These are phyloP conservation scores for Cryptomeria japonica DNA, from an alignment of 75 land plant genomes.

Conservation along the genomic window DNA sequence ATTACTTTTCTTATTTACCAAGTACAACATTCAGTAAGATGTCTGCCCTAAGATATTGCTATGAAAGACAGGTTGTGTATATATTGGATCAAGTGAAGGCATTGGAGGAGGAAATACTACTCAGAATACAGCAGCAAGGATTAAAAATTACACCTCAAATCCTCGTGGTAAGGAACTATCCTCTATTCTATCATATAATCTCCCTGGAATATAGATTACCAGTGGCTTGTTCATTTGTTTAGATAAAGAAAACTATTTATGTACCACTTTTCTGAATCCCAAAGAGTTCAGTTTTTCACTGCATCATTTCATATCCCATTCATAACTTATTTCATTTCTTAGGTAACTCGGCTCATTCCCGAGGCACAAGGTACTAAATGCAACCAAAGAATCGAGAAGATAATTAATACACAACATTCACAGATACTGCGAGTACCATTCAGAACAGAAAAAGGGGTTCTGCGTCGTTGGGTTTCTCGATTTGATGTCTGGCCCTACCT, in stretches of 20 bases:
- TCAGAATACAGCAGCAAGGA: constrained; percentile 51
- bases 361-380: constrained; percentile 76
- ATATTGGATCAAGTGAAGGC: constrained; percentile 78
- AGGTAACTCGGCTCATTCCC: constrained; percentile 88
- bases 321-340: neutral
- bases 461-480: constrained; percentile 74
- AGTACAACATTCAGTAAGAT: neutral
- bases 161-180: neutral
- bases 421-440: constrained; percentile 72
- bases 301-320: neutral
- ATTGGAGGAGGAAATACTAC: constrained; percentile 52
- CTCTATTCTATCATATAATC: neutral
- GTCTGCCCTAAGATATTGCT: neutral
- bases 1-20: neutral
- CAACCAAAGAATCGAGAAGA: constrained; percentile 67
- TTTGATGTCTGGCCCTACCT: constrained; percentile 33
- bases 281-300: neutral
- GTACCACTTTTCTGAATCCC: neutral
- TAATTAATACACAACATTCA: constrained; percentile 54
- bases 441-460: constrained; percentile 33
- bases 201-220: neutral
- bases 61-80: constrained; percentile 48
- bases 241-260: neutral
- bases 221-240: neutral
- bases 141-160: constrained; percentile 35